phyloP scores from a whole-genome alignment of 2,329 filamentous ascomycete genomes.

The Fusarium albidum region DNA sequence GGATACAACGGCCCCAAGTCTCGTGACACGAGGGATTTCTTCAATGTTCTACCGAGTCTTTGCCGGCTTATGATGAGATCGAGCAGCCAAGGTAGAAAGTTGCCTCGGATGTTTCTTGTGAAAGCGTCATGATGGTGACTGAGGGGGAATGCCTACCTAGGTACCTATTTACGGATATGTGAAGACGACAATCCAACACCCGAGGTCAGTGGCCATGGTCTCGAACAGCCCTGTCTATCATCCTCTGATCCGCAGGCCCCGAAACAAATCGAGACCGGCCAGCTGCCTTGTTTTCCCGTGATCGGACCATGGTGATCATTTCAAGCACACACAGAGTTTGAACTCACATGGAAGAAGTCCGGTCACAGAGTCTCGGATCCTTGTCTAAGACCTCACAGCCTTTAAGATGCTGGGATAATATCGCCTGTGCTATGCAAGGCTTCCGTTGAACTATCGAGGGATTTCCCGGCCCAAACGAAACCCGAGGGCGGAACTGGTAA shows the following conservation, averaged over 20 bases:
- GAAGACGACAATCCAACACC: neutral
- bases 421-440: no score
- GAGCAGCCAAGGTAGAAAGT: neutral
- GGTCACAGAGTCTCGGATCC: constrained; percentile 21
- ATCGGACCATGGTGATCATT: constrained; percentile 25
- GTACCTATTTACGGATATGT: no score
- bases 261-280: no score
- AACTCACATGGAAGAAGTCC: constrained; percentile 17
- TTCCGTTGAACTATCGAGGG: no score
- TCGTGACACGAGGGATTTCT: constrained; percentile 39
- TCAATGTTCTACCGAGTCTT: constrained; percentile 39
- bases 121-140: neutral
- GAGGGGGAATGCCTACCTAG: no score
- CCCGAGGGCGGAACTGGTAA: no score
- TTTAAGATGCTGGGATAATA: constrained; percentile 2
- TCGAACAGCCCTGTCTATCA: neutral
- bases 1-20: constrained; percentile 31
- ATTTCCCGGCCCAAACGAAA: no score
- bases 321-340: constrained; percentile 5
- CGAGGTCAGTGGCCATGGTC: no score
- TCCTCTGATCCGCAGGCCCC: no score
- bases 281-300: constrained; percentile 11
- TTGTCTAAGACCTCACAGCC: constrained; percentile 17
- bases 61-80: constrained; percentile 27
- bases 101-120: neutral